Percentiles rank a stretch among this genome's conserved stretches.
Conservation (phyloP, 2,329 filamentous ascomycete genomes). For the Trichoderma asperellum region DNA sequence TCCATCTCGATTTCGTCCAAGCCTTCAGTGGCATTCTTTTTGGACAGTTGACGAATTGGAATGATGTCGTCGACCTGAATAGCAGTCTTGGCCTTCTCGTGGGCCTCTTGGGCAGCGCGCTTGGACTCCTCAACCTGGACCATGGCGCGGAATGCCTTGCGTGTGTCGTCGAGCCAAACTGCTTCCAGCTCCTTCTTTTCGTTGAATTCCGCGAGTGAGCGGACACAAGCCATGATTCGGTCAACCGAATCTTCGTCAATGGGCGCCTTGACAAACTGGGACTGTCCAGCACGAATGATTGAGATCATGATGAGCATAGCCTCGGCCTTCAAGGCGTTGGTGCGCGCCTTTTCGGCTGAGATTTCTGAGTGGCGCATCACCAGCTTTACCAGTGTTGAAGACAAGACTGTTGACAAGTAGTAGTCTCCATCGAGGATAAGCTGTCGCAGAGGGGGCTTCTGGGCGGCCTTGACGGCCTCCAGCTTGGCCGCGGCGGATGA, state of each 20-base stretch:
- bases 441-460: constrained; percentile 92
- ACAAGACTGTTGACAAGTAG: constrained; percentile 92
- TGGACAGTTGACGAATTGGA: constrained; percentile 86
- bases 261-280: constrained; percentile 95
- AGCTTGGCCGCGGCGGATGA: constrained; percentile 87
- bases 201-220: constrained; percentile 86
- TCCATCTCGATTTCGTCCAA: constrained; percentile 86
- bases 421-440: constrained; percentile 97
- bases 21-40: constrained; percentile 83
- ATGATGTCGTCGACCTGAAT: constrained; percentile 96
- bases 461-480: constrained; percentile 94
- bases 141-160: constrained; percentile 95
- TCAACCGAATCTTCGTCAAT: constrained; percentile 99
- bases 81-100: constrained; percentile 89
- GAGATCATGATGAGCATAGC: constrained; percentile 99
- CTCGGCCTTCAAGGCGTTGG: constrained; percentile 91
- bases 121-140: constrained; percentile 98
- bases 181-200: constrained; percentile 88
- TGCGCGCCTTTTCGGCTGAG: constrained; percentile 80
- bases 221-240: constrained; percentile 95
- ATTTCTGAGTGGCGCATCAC: constrained; percentile 98
- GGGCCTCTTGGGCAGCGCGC: constrained; percentile 89
- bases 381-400: constrained; percentile 92
- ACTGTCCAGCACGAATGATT: constrained; percentile 95
- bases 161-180: constrained; percentile 91